These are phyloP conservation scores for Albifimbria verrucaria DNA, from an alignment of 2,329 filamentous ascomycete genomes.

Conservation along the genomic window DNA sequence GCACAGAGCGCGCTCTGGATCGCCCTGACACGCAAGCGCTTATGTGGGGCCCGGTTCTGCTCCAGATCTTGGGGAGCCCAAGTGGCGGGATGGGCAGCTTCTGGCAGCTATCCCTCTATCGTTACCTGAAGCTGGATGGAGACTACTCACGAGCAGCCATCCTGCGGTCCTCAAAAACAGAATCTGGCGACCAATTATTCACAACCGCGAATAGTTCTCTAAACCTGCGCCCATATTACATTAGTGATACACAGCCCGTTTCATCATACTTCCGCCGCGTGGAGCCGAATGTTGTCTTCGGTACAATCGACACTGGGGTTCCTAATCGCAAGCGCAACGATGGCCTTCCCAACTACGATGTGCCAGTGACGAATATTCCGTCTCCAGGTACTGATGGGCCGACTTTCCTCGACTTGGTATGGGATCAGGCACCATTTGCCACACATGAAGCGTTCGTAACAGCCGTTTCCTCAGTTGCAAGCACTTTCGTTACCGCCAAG, in stretches of 20 bases:
- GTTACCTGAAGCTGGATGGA: conserved; percentile 25
- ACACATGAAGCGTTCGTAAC: conserved; percentile 20
- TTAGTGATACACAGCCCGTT: conserved; percentile 22
- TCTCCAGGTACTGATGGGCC: conserved; percentile 26
- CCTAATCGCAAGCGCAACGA: conserved; percentile 26
- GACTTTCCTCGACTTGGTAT: conserved; percentile 27
- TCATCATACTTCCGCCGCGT: conserved; percentile 28
- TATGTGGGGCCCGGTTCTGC: conserved; percentile 26
- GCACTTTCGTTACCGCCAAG: conserved; percentile 18
- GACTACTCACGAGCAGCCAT: conserved; percentile 23
- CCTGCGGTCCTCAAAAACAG: conserved; percentile 12
- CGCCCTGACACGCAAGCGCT: conserved; percentile 28
- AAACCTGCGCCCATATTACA: conserved; percentile 25
- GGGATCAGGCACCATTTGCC: conserved; percentile 26
- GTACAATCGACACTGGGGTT: conserved; percentile 19
- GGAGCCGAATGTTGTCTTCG: conserved; percentile 26
- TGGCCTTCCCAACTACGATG: conserved; percentile 24
- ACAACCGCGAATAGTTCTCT: conserved; percentile 8
- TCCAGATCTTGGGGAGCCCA: conserved; percentile 24
- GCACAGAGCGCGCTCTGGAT: conserved; percentile 25
- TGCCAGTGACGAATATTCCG: conserved; percentile 23
- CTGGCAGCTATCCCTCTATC: conserved; percentile 25
- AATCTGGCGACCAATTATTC: conserved; percentile 23
- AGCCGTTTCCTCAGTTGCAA: conserved; percentile 15
- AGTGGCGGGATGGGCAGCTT: conserved; percentile 15